Evolutionary conservation across 148 eudicot genomes (phyloP).

Genomic region (Fallopia convolvulus): DNA sequence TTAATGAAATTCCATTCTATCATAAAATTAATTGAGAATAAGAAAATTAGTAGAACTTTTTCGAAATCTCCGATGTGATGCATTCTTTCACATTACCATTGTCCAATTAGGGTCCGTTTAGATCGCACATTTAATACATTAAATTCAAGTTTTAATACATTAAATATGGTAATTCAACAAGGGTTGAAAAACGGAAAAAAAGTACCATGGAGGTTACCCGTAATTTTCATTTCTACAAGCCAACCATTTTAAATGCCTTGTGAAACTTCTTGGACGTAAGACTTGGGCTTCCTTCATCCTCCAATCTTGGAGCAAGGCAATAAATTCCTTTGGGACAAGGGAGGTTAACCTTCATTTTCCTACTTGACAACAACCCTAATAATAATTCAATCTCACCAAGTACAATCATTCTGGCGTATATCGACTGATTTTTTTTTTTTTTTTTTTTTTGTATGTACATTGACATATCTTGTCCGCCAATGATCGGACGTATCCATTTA

Average conservation of each 20-base stretch:
- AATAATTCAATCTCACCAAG: background rate
- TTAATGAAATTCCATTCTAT: no score
- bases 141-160: no score
- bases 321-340: background rate
- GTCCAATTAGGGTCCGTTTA: no score
- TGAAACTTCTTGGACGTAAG: background rate
- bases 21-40: no score
- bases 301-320: background rate
- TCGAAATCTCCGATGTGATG: no score
- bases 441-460: background rate
- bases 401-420: background rate
- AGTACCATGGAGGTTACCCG: no score
- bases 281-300: background rate
- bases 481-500: background rate
- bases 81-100: no score
- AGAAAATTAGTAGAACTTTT: no score
- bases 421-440: background rate
- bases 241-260: background rate
- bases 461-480: background rate
- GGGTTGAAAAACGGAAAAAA: no score
- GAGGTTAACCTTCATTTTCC: background rate
- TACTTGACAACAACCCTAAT: background rate
- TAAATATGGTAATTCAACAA: no score
- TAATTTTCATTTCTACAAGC: no score
- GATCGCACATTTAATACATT: no score